Percentiles rank a stretch among this genome's conserved stretches.
phyloP scores from a whole-genome alignment of 495 filamentous ascomycete species.

The Podospora conica region DNA sequence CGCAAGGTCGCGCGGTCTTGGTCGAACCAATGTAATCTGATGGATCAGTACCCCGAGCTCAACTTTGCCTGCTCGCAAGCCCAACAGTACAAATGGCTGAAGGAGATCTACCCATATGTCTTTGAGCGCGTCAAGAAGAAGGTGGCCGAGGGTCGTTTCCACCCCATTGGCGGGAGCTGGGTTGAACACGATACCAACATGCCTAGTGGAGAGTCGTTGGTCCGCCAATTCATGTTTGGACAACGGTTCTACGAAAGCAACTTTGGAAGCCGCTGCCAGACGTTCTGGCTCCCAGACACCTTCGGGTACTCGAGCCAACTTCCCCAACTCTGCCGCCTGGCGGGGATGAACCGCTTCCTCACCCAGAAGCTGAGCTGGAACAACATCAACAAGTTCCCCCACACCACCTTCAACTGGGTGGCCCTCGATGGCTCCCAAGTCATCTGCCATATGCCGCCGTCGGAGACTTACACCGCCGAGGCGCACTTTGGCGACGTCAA shows the following conservation, averaged over 20 bases:
- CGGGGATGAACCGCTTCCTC: constrained; percentile 93
- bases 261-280: constrained; percentile 81
- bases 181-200: constrained; percentile 98
- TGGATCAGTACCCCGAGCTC: constrained; percentile 92
- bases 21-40: constrained; percentile 89
- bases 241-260: constrained; percentile 91
- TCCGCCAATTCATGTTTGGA: constrained; percentile 91
- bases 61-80: constrained; percentile 88
- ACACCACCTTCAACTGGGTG: constrained; percentile 98
- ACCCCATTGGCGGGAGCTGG: constrained; percentile 95
- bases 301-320: constrained; percentile 96
- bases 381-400: constrained; percentile 98
- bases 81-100: constrained; percentile 97
- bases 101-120: constrained; percentile 76
- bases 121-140: constrained; percentile 88
- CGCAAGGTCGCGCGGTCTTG: constrained; percentile 94
- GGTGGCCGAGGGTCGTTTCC: constrained; percentile 84
- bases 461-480: constrained; percentile 90
- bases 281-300: constrained; percentile 97
- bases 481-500: constrained; percentile 95
- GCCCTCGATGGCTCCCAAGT: constrained; percentile 91
- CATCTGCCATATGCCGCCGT: constrained; percentile 91
- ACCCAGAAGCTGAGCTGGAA: constrained; percentile 93
- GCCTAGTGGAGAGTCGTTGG: constrained; percentile 88
- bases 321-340: constrained; percentile 82